These are phyloP conservation scores for Fusarium mundagurra DNA, from an alignment of 2,329 filamentous ascomycete species.

Conservation along the genomic window DNA sequence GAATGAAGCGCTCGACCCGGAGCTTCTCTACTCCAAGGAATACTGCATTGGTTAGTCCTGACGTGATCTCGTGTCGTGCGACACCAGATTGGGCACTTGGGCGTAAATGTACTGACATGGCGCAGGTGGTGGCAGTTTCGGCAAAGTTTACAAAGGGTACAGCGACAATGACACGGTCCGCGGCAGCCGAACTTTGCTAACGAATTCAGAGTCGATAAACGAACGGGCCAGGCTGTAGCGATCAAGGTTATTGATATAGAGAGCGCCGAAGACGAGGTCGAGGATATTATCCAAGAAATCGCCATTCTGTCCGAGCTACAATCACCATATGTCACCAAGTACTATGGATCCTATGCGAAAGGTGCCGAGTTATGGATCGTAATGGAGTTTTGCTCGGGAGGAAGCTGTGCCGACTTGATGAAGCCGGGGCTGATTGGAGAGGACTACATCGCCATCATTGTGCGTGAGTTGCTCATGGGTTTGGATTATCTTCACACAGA, in stretches of 20 bases:
- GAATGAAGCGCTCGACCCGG: conserved; percentile 76
- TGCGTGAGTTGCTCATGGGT: conserved; percentile 87
- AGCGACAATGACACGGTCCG: neutral
- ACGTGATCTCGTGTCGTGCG: neutral
- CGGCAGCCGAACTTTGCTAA: neutral
- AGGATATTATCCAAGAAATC: conserved; percentile 99
- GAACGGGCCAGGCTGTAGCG: conserved; percentile 90
- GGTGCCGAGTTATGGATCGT: conserved; percentile 98
- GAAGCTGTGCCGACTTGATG: conserved; percentile 95
- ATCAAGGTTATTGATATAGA: conserved; percentile 99
- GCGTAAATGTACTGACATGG: conserved; percentile 34
- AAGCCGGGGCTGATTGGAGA: conserved; percentile 91
- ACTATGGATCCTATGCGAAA: conserved; percentile 96
- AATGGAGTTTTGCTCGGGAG: conserved; percentile 98
- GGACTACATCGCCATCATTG: conserved; percentile 96
- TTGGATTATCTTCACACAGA: conserved; percentile 93
- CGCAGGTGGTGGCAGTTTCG: conserved; percentile 93
- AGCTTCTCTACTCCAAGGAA: conserved; percentile 92
- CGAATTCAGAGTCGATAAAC: conserved; percentile 81
- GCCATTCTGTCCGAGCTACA: conserved; percentile 95
- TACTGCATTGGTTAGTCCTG: conserved; percentile 78
- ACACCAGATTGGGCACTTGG: neutral
- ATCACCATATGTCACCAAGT: conserved; percentile 96
- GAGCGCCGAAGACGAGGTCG: conserved; percentile 98
- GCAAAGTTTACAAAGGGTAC: conserved; percentile 98